A percentile compares a stretch with the other conserved stretches of the same genome.
Conservation (phyloP, 192 early-diverging fungal species). For the Neocallimastix lanati region DNA sequence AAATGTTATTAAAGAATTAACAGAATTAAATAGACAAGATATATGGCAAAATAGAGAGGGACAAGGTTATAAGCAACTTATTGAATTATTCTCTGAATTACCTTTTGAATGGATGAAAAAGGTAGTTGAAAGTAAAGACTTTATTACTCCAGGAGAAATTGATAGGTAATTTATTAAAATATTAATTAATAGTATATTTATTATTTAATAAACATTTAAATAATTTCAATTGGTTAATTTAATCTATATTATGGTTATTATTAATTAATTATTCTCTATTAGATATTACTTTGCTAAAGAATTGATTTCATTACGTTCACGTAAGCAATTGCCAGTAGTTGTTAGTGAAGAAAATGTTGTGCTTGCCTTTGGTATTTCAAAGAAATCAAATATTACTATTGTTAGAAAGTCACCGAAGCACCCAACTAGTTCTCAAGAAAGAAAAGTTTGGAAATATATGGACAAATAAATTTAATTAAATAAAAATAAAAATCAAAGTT, state of each 20-base stretch:
- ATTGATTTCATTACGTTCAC: conserved; percentile 19
- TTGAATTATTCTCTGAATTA: conserved; percentile 24
- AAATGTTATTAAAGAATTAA: conserved; percentile 24
- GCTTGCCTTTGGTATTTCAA: conserved; percentile 25
- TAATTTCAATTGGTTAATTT: no score
- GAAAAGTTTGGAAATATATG: neutral
- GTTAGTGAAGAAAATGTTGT: conserved; percentile 40
- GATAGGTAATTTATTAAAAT: conserved; percentile 21
- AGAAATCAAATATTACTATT: conserved; percentile 26
- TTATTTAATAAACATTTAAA: no score
- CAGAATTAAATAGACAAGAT: conserved; percentile 6
- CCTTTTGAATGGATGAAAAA: conserved; percentile 45
- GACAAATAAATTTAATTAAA: neutral
- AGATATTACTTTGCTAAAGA: conserved; percentile 35
- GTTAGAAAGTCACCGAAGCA: conserved; percentile 28
- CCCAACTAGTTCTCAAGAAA: neutral
- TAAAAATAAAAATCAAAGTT: no score
- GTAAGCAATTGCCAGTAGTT: conserved; percentile 7
- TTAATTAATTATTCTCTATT: no score
- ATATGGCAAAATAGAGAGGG: conserved; percentile 27
- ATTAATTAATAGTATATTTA: no score
- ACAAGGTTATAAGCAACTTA: conserved; percentile 26
- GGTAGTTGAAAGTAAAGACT: conserved; percentile 27
- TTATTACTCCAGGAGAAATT: conserved; percentile 34
- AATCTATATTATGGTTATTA: no score